A percentile compares a stretch with the other conserved stretches of the same genome.
Evolutionary conservation across 257 asterid species (phyloP).

Genomic region (Solanum pennellii): DNA sequence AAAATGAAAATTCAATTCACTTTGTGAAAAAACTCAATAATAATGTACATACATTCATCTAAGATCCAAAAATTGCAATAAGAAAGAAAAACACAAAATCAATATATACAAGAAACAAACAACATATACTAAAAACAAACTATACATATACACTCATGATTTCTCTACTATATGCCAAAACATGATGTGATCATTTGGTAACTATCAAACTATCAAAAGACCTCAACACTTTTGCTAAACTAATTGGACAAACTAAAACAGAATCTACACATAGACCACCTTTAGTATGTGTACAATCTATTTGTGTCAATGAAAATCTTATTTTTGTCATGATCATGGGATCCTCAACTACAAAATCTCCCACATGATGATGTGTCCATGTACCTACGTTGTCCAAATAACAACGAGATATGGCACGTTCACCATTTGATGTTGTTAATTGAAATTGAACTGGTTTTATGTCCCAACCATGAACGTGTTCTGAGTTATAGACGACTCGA

Average conservation of each 20-base stretch:
- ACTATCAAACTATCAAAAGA: not conserved
- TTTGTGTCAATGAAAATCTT: conserved; percentile 55
- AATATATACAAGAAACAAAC: not conserved
- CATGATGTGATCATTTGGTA: not conserved
- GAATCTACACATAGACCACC: conserved; percentile 80
- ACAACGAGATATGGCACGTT: conserved; percentile 22
- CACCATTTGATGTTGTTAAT: conserved; percentile 43
- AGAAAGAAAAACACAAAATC: not conserved
- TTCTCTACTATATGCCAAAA: not conserved
- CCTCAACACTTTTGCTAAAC: conserved; percentile 24
- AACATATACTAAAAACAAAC: not conserved
- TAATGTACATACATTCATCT: not conserved
- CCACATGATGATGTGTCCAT: conserved; percentile 67
- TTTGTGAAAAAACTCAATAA: not conserved
- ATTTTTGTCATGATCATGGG: conserved; percentile 25
- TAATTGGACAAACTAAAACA: conserved; percentile 49
- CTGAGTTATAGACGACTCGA: conserved; percentile 24
- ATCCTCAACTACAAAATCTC: conserved; percentile 53
- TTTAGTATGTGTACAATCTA: conserved; percentile 84
- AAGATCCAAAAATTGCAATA: not conserved
- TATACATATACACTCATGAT: not conserved
- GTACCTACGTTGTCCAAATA: conserved; percentile 42
- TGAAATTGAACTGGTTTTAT: conserved; percentile 58
- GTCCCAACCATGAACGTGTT: conserved; percentile 79
- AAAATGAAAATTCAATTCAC: not conserved